Conservation (phyloP, 345 rosid species). For the Limnanthes douglasii region DNA sequence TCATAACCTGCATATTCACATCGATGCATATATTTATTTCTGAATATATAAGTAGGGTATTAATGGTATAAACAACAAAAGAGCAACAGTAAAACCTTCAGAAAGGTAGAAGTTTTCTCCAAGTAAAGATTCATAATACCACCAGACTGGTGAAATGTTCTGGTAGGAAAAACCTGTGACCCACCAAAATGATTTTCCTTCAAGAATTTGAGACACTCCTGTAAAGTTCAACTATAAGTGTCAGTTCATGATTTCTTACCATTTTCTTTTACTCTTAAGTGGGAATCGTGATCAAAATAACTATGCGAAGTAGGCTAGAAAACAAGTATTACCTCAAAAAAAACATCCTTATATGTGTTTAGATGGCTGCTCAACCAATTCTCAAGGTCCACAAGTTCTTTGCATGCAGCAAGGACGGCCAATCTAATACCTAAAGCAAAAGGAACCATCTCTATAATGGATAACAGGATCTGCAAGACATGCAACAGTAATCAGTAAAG, state of each 20-base stretch:
- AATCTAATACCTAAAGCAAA: slow-evolving; percentile 50
- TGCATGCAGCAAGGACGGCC: slow-evolving; percentile 72
- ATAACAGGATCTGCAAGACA: slow-evolving; percentile 52
- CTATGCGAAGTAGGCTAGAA: background rate
- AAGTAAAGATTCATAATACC: slow-evolving; percentile 36
- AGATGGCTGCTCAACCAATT: slow-evolving; percentile 62
- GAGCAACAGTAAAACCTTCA: too few relatives aligned
- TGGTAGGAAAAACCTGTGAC: slow-evolving; percentile 44
- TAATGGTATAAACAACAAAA: background rate
- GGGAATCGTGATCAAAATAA: background rate
- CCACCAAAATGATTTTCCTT: slow-evolving; percentile 58
- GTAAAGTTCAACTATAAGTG: slow-evolving; percentile 15
- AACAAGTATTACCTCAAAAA: slow-evolving; percentile 50
- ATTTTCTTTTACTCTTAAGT: slow-evolving; percentile 3
- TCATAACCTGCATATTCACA: slow-evolving; percentile 55
- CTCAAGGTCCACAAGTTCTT: slow-evolving; percentile 68
- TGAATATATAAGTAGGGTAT: too few relatives aligned
- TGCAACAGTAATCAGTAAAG: slow-evolving; percentile 1
- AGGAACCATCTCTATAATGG: slow-evolving; percentile 66
- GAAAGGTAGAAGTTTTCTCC: slow-evolving; percentile 39
- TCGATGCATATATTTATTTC: too few relatives aligned
- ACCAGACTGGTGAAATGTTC: slow-evolving; percentile 41
- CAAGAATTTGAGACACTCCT: slow-evolving; percentile 85
- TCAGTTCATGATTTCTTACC: slow-evolving; percentile 2
- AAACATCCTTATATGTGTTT: slow-evolving; percentile 41